phyloP scores from a whole-genome alignment of 345 rosid genomes.

The Clarkia xantiana region DNA sequence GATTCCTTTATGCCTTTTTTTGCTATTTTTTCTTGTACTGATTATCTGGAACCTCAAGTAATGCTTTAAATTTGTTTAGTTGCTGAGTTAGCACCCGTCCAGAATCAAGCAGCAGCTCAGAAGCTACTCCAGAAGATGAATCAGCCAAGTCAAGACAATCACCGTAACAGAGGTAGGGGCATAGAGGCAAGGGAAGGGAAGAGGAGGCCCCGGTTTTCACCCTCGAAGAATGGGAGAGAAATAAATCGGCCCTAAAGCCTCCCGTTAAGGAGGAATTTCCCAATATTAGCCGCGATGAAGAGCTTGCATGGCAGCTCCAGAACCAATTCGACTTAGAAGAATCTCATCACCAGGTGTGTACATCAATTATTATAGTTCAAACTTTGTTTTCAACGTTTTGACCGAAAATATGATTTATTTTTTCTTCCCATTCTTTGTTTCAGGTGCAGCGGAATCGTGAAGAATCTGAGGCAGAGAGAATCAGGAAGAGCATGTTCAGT shows the following conservation, averaged over 20 bases:
- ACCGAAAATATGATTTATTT: not conserved
- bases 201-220: constrained; percentile 48
- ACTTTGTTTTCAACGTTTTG: not conserved
- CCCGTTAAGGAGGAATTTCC: constrained; percentile 18
- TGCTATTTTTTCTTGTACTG: not conserved
- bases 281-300: constrained; percentile 48
- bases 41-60: not conserved
- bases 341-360: constrained; percentile 36
- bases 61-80: constrained; percentile 22
- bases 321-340: constrained; percentile 69
- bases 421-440: constrained; percentile 11
- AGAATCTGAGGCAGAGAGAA: constrained; percentile 37
- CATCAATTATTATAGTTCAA: constrained; percentile 7
- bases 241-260: constrained; percentile 26
- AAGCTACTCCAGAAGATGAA: constrained; percentile 77
- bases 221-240: constrained; percentile 65
- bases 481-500: constrained; percentile 63
- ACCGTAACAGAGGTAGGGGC: constrained; percentile 27
- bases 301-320: constrained; percentile 79
- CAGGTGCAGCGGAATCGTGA: constrained; percentile 33
- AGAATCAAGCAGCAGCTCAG: constrained; percentile 91
- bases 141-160: constrained; percentile 23
- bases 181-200: constrained; percentile 40
- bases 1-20: not conserved
- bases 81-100: constrained; percentile 54